Evolutionary conservation across 129 eudicot genomes (phyloP).

Genomic region (Lactuca saligna): DNA sequence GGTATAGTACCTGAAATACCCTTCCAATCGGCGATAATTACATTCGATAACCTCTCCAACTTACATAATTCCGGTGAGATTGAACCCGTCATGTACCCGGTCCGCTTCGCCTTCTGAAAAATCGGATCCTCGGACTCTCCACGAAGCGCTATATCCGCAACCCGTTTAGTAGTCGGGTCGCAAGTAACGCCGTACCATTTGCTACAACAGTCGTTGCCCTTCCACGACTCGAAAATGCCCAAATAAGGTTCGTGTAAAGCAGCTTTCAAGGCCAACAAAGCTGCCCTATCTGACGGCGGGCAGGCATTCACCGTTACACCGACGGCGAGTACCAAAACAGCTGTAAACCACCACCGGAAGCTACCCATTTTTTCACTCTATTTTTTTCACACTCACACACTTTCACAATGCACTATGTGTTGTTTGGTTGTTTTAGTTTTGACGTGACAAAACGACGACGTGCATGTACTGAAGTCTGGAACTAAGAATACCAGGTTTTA

Average conservation of each 20-base stretch:
- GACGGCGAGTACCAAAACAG: conserved; percentile 30
- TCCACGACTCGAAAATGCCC: conserved; percentile 83
- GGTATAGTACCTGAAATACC: conserved; percentile 85
- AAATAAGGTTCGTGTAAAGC: conserved; percentile 62
- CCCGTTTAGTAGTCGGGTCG: conserved; percentile 62
- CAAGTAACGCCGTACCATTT: conserved; percentile 91
- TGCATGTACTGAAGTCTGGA: background rate
- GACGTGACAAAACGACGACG: conserved; percentile 21
- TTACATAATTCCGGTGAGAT: conserved; percentile 75
- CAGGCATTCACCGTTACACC: conserved; percentile 43
- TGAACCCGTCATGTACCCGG: conserved; percentile 88
- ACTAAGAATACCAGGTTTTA: conserved; percentile 2
- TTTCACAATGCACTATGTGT: background rate
- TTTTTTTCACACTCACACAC: conserved; percentile 4
- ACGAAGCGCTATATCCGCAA: conserved; percentile 85
- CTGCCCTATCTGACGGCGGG: conserved; percentile 66
- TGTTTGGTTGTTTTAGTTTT: conserved; percentile 6
- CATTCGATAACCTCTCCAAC: conserved; percentile 52
- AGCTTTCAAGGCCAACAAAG: conserved; percentile 54
- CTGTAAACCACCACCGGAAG: conserved; percentile 19
- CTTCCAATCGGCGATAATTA: conserved; percentile 83
- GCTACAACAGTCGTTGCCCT: conserved; percentile 73
- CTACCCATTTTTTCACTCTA: conserved; percentile 21
- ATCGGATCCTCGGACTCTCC: conserved; percentile 94
- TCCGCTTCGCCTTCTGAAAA: conserved; percentile 61